Evolutionary conservation across 2,329 filamentous ascomycete genomes (phyloP).

Genomic region (Periconia macrospinosa): DNA sequence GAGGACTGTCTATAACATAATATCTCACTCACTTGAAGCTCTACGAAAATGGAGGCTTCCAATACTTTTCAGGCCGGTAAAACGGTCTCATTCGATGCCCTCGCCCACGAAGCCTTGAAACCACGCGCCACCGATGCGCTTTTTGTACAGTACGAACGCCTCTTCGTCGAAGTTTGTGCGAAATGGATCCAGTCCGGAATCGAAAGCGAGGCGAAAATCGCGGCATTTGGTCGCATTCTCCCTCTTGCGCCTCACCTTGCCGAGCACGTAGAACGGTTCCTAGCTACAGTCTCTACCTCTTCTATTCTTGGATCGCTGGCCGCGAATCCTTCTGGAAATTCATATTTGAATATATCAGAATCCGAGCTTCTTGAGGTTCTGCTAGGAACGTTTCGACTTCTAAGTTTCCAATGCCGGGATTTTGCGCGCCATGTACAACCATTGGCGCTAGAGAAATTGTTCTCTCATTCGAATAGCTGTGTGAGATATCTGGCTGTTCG

Average conservation of each 20-base stretch:
- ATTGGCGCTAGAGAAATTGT: slow-evolving; percentile 68
- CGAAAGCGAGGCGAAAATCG: slow-evolving; percentile 51
- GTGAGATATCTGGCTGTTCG: slow-evolving; percentile 82
- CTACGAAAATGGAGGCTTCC: slow-evolving; percentile 19
- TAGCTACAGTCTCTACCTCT: slow-evolving; percentile 34
- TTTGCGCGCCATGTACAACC: slow-evolving; percentile 69
- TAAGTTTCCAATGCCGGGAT: slow-evolving; percentile 71
- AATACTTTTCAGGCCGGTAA: slow-evolving; percentile 20
- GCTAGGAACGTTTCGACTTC: slow-evolving; percentile 74
- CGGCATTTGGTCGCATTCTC: slow-evolving; percentile 77
- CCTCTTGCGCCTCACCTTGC: slow-evolving; percentile 81
- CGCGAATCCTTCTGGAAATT: not conserved
- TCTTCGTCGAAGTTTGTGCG: slow-evolving; percentile 82
- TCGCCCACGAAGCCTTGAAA: slow-evolving; percentile 53
- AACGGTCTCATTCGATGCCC: slow-evolving; percentile 29
- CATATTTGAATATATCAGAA: slow-evolving; percentile 1
- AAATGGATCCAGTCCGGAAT: slow-evolving; percentile 65
- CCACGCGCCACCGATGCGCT: slow-evolving; percentile 71
- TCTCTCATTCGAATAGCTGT: slow-evolving; percentile 59
- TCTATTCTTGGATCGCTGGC: slow-evolving; percentile 21
- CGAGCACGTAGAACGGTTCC: slow-evolving; percentile 64
- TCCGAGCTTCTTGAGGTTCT: slow-evolving; percentile 51
- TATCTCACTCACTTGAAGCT: slow-evolving; percentile 6
- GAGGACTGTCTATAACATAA: slow-evolving; percentile 31
- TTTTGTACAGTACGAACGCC: slow-evolving; percentile 71